Conservation (phyloP, 75 land plant genomes). For the Cryptomeria japonica region DNA sequence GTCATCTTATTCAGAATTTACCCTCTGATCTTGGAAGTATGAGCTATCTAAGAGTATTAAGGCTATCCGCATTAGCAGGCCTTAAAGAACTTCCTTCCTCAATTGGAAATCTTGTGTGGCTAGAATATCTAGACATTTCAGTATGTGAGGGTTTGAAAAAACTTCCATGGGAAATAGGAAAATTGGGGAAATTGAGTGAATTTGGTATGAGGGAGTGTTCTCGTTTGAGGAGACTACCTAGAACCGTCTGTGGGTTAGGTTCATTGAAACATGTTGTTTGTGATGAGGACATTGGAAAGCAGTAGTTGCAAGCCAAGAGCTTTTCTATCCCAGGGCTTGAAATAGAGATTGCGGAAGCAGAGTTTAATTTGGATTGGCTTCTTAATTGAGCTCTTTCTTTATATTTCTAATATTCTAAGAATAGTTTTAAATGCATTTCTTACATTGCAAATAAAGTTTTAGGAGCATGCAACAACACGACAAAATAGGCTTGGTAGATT, state of each 20-base stretch:
- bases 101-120: constrained; percentile 23
- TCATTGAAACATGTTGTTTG: constrained; percentile 43
- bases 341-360: constrained; percentile 42
- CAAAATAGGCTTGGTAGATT: too few species aligned
- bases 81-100: constrained; percentile 38
- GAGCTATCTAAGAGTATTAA: constrained; percentile 27
- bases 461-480: too few species aligned
- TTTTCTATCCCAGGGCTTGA: constrained; percentile 26
- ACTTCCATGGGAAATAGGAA: constrained; percentile 47
- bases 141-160: constrained; percentile 33
- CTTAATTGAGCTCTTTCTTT: constrained; percentile 13
- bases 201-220: constrained; percentile 66
- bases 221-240: constrained; percentile 37
- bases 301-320: constrained; percentile 19
- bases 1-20: constrained; percentile 33
- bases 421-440: too few species aligned
- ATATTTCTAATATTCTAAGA: too few species aligned
- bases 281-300: constrained; percentile 48
- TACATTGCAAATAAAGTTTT: too few species aligned
- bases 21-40: constrained; percentile 44
- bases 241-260: constrained; percentile 15
- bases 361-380: constrained; percentile 55
- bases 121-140: constrained; percentile 57
- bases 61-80: constrained; percentile 44
- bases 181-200: constrained; percentile 32